These are phyloP conservation scores for Suillus cothurnatus DNA, from an alignment of 768 basidiomycete genomes.

Conservation along the genomic window DNA sequence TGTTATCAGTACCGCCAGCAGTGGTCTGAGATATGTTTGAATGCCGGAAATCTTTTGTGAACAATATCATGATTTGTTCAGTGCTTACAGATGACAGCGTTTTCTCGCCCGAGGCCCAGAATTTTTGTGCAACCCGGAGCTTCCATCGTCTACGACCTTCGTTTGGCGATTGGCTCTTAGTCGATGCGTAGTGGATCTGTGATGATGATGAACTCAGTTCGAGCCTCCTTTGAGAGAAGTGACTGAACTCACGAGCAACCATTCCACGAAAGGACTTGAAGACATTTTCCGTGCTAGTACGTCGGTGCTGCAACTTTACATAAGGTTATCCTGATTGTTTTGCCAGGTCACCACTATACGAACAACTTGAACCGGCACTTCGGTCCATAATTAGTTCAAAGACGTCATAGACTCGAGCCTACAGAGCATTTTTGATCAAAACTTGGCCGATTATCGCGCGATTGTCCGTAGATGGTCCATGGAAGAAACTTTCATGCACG, in stretches of 20 bases:
- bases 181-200: slow-evolving; percentile 45
- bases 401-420: background rate
- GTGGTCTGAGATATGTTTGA: slow-evolving; percentile 19
- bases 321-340: background rate
- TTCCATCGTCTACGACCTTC: slow-evolving; percentile 62
- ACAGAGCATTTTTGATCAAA: background rate
- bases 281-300: slow-evolving; percentile 20
- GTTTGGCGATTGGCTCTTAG: slow-evolving; percentile 47
- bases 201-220: slow-evolving; percentile 1
- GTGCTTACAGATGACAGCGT: slow-evolving; percentile 15
- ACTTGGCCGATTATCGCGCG: background rate
- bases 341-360: background rate
- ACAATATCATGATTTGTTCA: background rate
- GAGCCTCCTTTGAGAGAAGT: background rate
- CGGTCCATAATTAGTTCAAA: background rate
- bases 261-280: slow-evolving; percentile 9
- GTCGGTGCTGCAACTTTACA: background rate
- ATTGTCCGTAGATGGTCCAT: background rate
- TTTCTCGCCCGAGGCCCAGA: slow-evolving; percentile 41
- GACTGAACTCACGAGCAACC: slow-evolving; percentile 5
- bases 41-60: background rate
- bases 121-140: slow-evolving; percentile 53
- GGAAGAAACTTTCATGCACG: background rate
- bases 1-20: slow-evolving; percentile 17
- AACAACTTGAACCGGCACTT: background rate